Base-by-base conservation (phyloP, 1,284 basidiomycete genomes). In the Leccinum ponderosum region DNA sequence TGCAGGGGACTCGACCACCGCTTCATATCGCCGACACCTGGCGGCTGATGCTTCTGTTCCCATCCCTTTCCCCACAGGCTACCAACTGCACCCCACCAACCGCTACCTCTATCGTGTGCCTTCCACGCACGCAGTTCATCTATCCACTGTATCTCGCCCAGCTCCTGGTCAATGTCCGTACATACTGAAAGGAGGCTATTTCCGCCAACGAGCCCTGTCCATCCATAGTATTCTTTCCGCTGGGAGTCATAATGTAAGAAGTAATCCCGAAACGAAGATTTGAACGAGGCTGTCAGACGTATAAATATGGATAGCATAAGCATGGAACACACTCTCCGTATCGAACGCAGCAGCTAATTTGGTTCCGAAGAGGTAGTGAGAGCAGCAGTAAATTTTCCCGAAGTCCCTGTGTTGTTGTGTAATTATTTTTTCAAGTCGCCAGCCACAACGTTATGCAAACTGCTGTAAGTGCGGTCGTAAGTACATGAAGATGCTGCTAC, bases 81-180 rank as follows among this genome's bases (percentile, higher is more conserved):
- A 12, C 17, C 12, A 4, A 2, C 2, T 15, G 11, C 33, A 25
- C 1, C 25, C 55, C 63, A 54, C 15, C 61, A 39, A 47, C 25
- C 6, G 6, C 4, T 27, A 27, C 39, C 29, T 20, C 35, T 42
- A 6, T n/a, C 3, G 22, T 63, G 74, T 33, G 61, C 67, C 63
- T 79, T 80, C 87, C 87, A 89, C 53, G 67, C 69, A 35, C 76
- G 79, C 50, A 89, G 57, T 5, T 77, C 79, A 50, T 83, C 81
- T 27, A 85, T 73, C 87, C 87, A 89, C 56, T 67, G 66, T 58
- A 70, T 76, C 27, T 65, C 71, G 12, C 63, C 57, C 14, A 52
- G 54, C 4, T 66, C 63, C 0, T 6, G 57, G 35, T 68, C 68
- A 7, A 64, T 61, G 11, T 69, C 65, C 77, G 87, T 83, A 15